Base-by-base conservation (phyloP, 306 rosid species). In the Vigna nakashimae region DNA sequence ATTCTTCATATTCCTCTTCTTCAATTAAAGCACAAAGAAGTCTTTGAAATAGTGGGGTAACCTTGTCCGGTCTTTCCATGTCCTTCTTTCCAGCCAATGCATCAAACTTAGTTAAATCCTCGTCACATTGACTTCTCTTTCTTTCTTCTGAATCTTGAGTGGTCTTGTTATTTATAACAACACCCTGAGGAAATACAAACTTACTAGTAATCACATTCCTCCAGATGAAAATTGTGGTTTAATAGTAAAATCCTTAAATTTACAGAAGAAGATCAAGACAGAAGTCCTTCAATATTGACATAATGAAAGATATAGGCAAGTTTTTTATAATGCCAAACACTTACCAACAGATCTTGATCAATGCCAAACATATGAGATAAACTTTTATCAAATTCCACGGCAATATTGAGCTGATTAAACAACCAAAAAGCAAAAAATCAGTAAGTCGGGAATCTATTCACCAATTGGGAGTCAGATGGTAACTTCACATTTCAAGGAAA, bases 21-120 rank as follows among this genome's bases (percentile, higher is more conserved):
- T 82, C 93, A 70, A 94, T 90, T 75, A 94, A 80, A 77, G 98
- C 93, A 85, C 94, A 94, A 69, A 94, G 88, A 79, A 94, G 90
- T 82, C 94, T 88, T 80, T 90, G 97, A 90, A 88, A 94, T 66
- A 94, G 73, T 66, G 98, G 91, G 57, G 85, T 73, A 62, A 71
- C 91, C 85, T 85, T 91, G 69, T 89, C 87, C 49, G 53, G 46
- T 83, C 81, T 93, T 84, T 82, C 82, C 36, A 67, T 48, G 83
- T 84, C 91, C 79, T 71, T 73, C 76, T 74, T 87, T 76, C 83
- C 85, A 72, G 76, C 78, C 59, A 81, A 70, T 84, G 86, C 81
- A 71, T 82, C 92, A 76, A 77, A 69, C 81, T 75, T 84, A 58
- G 84, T 69, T 65, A 82, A 74, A 64, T 74, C 87, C 56, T 62